Evolutionary conservation across 306 rosid genomes (phyloP), one percentile per base, ranked within the genome.

Genomic region (Castanospermum australe): DNA sequence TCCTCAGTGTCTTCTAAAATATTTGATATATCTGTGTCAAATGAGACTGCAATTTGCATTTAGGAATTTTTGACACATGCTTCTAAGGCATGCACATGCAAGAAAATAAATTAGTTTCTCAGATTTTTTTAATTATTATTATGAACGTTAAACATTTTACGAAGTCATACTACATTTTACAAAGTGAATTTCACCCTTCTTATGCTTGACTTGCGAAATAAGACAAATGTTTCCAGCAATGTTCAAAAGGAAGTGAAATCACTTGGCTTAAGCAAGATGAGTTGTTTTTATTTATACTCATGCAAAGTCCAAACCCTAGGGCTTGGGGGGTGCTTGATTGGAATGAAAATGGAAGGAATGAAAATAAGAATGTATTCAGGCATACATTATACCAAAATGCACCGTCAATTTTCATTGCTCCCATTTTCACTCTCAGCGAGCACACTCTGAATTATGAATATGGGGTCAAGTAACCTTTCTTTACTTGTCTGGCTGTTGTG

Each of bases 401-500:
- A 8, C 42, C 4, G 12, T 12, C 35, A 38, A 25, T 36, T 64
- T 15, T 41, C 35, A 66, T 67, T 32, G 41, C 21, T 77, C 22
- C 45, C 42, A 15, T 67, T 55, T 42, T 54, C 32, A 5, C 21
- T n/a, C 21, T 35, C 28, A 5, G 22, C 18, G 25, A 51, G 33
- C 30, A 13, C 55, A 22, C 55, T 28, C 0, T 2, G 74, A 15
- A 55, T 2, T 28, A 33, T 32, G 45, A 59, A n/a, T 13, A 56
- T 51, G 68, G 56, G 41, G 48, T 22, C 33, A 13, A 5, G 56
- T 66, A 32, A 22, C 51, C 75, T 55, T 66, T 66, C 5, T 66
- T 48, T 67, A 39, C 51, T 65, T 67, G 30, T 66, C 18, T 30
- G 73, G 80, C 42, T 72, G 77, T 72, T 67, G 52, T 68, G 33